Evolutionary conservation across 2,329 filamentous ascomycete genomes (phyloP).

Genomic region (Septoria linicola): DNA sequence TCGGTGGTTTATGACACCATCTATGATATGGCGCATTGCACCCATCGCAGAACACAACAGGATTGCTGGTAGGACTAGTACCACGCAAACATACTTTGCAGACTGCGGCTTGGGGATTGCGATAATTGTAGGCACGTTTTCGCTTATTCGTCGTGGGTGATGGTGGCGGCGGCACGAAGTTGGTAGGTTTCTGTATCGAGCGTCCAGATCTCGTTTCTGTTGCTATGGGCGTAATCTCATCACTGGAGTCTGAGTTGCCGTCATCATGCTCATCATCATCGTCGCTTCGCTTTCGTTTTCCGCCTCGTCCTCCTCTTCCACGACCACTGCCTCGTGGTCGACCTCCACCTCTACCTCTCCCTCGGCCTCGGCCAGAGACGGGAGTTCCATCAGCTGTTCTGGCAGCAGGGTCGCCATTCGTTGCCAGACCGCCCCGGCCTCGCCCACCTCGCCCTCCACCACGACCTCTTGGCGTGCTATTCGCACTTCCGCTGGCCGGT

Average conservation of each 20-base stretch:
- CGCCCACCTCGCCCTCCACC: slow-evolving; percentile 29
- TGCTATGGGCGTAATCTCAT: slow-evolving; percentile 54
- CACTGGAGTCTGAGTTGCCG: slow-evolving; percentile 33
- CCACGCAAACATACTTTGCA: slow-evolving; percentile 73
- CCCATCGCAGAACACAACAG: slow-evolving; percentile 82
- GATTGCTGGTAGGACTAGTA: slow-evolving; percentile 69
- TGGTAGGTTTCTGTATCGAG: slow-evolving; percentile 65
- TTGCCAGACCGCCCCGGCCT: slow-evolving; percentile 15
- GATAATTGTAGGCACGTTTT: slow-evolving; percentile 57
- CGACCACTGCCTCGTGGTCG: slow-evolving; percentile 39
- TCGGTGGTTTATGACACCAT: slow-evolving; percentile 73
- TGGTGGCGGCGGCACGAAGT: slow-evolving; percentile 58
- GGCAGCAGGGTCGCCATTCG: background rate
- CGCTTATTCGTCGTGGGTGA: slow-evolving; percentile 52
- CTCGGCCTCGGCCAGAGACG: slow-evolving; percentile 24
- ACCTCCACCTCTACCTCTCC: slow-evolving; percentile 37
- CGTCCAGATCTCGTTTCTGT: slow-evolving; percentile 75
- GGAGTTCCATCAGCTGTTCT: slow-evolving; percentile 11
- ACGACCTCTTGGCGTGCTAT: slow-evolving; percentile 32
- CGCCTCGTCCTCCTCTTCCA: slow-evolving; percentile 40
- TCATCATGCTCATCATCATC: slow-evolving; percentile 41
- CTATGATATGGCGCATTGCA: slow-evolving; percentile 81
- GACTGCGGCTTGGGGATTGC: slow-evolving; percentile 57
- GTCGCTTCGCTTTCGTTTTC: slow-evolving; percentile 41
- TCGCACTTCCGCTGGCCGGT: slow-evolving; percentile 1